Conservation (phyloP, 2,329 filamentous ascomycete species). For the Fusarium circinatum region DNA sequence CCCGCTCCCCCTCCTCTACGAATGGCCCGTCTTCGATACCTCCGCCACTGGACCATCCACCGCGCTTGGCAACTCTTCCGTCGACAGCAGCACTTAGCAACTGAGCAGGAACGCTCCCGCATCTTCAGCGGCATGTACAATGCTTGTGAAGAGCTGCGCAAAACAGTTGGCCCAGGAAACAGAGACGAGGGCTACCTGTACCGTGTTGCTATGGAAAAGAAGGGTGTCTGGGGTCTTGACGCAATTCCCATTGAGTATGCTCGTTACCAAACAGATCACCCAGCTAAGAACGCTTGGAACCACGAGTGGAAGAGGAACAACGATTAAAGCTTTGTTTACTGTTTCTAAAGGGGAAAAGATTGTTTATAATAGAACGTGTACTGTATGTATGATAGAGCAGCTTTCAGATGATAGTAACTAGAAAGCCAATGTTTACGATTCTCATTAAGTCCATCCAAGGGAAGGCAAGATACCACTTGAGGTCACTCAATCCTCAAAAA, state of each 20-base stretch:
- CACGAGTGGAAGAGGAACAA: slow-evolving; percentile 81
- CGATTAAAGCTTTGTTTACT: background rate
- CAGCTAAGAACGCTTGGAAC: slow-evolving; percentile 85
- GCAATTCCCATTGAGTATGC: slow-evolving; percentile 93
- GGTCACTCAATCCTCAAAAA: background rate
- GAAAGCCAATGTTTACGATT: slow-evolving; percentile 1
- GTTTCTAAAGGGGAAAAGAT: background rate
- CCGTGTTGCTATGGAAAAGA: slow-evolving; percentile 90
- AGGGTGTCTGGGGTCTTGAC: slow-evolving; percentile 77
- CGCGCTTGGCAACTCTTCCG: slow-evolving; percentile 90
- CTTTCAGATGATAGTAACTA: slow-evolving; percentile 1
- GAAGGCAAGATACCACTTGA: background rate
- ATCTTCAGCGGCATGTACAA: slow-evolving; percentile 83
- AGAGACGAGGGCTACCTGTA: slow-evolving; percentile 79
- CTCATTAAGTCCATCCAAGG: background rate
- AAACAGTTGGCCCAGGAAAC: slow-evolving; percentile 65
- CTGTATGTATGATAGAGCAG: slow-evolving; percentile 40
- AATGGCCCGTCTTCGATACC: slow-evolving; percentile 85
- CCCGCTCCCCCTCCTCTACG: slow-evolving; percentile 76
- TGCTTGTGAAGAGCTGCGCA: slow-evolving; percentile 86
- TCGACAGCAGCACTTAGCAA: slow-evolving; percentile 71
- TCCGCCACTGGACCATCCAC: slow-evolving; percentile 99
- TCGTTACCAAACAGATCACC: slow-evolving; percentile 84
- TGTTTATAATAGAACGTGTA: slow-evolving; percentile 25
- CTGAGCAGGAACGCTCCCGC: slow-evolving; percentile 78